Base-by-base conservation (phyloP, 495 filamentous ascomycete species). In the Aspergillus conjunctus region DNA sequence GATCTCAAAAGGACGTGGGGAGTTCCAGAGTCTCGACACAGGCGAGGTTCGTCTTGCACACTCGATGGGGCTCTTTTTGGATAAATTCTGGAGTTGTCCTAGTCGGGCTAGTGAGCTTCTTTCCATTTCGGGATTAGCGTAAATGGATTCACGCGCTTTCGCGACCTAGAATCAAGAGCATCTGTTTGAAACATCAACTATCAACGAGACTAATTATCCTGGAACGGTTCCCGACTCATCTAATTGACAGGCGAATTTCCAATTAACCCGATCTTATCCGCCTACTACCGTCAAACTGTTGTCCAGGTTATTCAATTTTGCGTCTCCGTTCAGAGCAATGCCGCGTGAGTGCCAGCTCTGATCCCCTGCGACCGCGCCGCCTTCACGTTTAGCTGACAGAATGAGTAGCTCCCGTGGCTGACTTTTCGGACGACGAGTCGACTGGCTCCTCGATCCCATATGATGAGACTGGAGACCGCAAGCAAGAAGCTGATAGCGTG, bases 371-470 rank as follows among this genome's bases (percentile, higher is more conserved):
- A 58, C 52, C 39, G 4, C 20, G 52, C 34, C 45, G 49, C 53
- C 51, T 34, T 37, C 26, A 51, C 57, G 33, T 51, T 14, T 6
- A 60, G 46, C 51, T 71, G 44, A 70, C 63, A 20, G 43, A 21
- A 48, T 31, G 31, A 31, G 39, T 33, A 79, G 77, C 77, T 51
- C 72, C 75, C 49, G 58, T 80, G 22, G 71, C 77, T 30, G 70
- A 74, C 22, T 49, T 73, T 17, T 81, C 78, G 17, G 81, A 82
- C 49, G 75, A 76, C 18, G 81, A 83, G 58, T 78, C 77, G 2
- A 69, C 63, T 15, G 73, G 69, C 7, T 75, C 71, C 6, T 78
- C 79, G 17, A 75, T 79, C 18, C 72, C 75, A 22, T 76, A 71
- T 30, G 70, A 74, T 14, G 70, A 72, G 43, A 67, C 67, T 17